Percentiles rank a stretch among this genome's conserved stretches.
These are phyloP conservation scores for Penicillium sclerotigenum DNA, from an alignment of 2,329 filamentous ascomycete species.

Conservation along the genomic window DNA sequence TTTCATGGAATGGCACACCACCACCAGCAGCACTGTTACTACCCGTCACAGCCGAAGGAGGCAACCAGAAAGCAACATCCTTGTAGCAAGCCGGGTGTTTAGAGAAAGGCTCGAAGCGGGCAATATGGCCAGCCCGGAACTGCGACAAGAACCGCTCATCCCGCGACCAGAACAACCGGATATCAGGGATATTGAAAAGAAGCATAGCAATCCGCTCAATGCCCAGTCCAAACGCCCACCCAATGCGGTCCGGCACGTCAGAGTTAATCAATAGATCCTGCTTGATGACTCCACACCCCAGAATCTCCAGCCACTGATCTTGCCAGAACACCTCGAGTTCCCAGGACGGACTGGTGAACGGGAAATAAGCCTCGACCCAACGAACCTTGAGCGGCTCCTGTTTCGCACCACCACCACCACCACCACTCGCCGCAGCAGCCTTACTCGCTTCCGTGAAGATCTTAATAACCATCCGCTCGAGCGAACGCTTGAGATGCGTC, in stretches of 20 bases:
- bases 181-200: constrained; percentile 92
- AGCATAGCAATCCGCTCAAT: constrained; percentile 97
- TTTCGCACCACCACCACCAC: constrained; percentile 49
- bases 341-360: constrained; percentile 93
- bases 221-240: constrained; percentile 94
- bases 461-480: constrained; percentile 86
- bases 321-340: constrained; percentile 94
- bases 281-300: constrained; percentile 87
- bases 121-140: constrained; percentile 59
- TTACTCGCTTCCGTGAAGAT: constrained; percentile 76
- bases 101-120: constrained; percentile 79
- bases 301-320: constrained; percentile 91
- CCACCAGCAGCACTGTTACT: constrained; percentile 39
- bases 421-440: constrained; percentile 55
- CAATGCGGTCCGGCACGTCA: constrained; percentile 69
- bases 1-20: constrained; percentile 70
- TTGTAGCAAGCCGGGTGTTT: constrained; percentile 86
- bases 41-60: constrained; percentile 39
- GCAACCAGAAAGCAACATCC: constrained; percentile 92
- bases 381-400: constrained; percentile 77
- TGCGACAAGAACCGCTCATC: constrained; percentile 84
- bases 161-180: constrained; percentile 90
- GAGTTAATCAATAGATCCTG: constrained; percentile 78
- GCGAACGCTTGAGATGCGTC: constrained; percentile 79
- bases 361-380: constrained; percentile 97